phyloP scores from a whole-genome alignment of 2,329 filamentous ascomycete genomes.

The Penicillium thymicola region DNA sequence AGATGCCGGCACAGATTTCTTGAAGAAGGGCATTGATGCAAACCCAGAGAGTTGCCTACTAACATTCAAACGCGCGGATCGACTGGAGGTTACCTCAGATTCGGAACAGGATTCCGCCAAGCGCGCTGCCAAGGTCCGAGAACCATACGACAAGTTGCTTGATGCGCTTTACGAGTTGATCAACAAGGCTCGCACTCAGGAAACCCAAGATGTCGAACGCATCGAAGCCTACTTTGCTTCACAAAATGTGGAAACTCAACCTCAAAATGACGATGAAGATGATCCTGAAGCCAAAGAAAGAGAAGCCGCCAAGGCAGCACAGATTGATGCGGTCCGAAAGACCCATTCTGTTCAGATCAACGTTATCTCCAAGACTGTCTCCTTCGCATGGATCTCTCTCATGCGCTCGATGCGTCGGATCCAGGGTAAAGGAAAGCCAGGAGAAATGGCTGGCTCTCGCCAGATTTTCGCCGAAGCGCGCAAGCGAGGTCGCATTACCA shows the following conservation, averaged over 20 bases:
- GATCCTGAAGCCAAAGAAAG: conserved; percentile 51
- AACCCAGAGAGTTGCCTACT: conserved; percentile 93
- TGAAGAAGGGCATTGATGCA: conserved; percentile 76
- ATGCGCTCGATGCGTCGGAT: conserved; percentile 92
- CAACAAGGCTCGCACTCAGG: conserved; percentile 64
- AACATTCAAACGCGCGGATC: conserved; percentile 83
- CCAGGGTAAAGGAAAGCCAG: conserved; percentile 76
- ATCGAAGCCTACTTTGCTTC: conserved; percentile 54
- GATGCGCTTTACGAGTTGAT: conserved; percentile 85
- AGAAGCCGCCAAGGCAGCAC: conserved; percentile 52
- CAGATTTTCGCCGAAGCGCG: conserved; percentile 88
- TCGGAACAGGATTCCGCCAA: conserved; percentile 67
- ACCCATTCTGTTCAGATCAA: conserved; percentile 70
- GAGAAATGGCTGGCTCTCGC: conserved; percentile 68
- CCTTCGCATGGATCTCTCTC: conserved; percentile 90
- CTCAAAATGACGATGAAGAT: conserved; percentile 52
- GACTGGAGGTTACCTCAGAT: conserved; percentile 74
- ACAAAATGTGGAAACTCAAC: conserved; percentile 38
- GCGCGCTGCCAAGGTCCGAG: conserved; percentile 70
- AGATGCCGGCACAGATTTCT: conserved; percentile 71
- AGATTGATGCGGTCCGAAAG: conserved; percentile 59
- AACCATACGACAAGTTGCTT: conserved; percentile 78
- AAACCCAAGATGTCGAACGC: conserved; percentile 58
- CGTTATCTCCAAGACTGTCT: conserved; percentile 77
- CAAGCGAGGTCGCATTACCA: conserved; percentile 80